Evolutionary conservation across 1,284 basidiomycete genomes (phyloP).

Genomic region (Boletus smithii): DNA sequence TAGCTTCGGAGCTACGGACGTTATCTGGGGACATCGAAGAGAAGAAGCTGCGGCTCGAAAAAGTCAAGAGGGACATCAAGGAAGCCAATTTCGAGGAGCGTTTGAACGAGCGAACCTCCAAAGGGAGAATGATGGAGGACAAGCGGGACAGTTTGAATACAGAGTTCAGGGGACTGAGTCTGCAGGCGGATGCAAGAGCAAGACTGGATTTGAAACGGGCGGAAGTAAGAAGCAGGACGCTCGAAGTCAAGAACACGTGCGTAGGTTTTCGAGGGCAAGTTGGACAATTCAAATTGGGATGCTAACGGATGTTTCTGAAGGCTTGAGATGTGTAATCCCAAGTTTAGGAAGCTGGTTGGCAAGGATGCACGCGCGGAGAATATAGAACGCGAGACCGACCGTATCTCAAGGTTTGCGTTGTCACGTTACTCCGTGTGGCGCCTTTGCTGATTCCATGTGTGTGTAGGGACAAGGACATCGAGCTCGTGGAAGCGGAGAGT

Average conservation of each 20-base stretch:
- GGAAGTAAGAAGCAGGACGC: constrained; percentile 63
- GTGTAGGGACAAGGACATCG: constrained; percentile 64
- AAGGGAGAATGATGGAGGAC: constrained; percentile 64
- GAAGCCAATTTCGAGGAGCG: constrained; percentile 67
- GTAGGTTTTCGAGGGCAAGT: constrained; percentile 26
- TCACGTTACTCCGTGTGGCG: neutral
- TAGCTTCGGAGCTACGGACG: constrained; percentile 57
- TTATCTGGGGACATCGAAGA: constrained; percentile 67
- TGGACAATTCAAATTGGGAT: neutral
- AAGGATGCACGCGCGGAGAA: constrained; percentile 55
- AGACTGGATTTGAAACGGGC: constrained; percentile 74
- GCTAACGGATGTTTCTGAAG: constrained; percentile 37
- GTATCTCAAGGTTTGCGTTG: constrained; percentile 50
- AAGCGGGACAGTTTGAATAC: constrained; percentile 66
- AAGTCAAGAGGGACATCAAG: constrained; percentile 56
- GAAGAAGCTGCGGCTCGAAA: constrained; percentile 55
- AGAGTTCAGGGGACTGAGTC: constrained; percentile 73
- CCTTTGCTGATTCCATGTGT: neutral
- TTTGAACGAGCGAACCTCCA: constrained; percentile 56
- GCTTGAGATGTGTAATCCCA: constrained; percentile 55
- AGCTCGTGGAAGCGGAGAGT: constrained; percentile 54
- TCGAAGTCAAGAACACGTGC: constrained; percentile 67
- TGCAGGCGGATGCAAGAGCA: constrained; percentile 82
- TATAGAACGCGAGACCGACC: constrained; percentile 71
- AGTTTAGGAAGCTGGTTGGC: constrained; percentile 64